Conservation (phyloP, 2,329 filamentous ascomycete species). For the Apiospora hydei region DNA sequence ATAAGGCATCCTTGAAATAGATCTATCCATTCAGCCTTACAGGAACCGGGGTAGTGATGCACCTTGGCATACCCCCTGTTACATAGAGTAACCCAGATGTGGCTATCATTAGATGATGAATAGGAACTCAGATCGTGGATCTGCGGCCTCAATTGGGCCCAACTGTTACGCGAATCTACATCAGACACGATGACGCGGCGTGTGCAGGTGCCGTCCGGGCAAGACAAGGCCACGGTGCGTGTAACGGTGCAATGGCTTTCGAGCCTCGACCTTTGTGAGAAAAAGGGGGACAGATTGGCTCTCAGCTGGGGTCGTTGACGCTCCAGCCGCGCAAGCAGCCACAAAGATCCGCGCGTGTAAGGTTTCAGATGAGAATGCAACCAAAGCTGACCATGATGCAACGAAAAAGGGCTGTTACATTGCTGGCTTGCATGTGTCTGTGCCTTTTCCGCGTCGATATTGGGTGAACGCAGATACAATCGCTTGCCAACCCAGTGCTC, state of each 20-base stretch:
- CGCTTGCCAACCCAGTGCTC: not conserved
- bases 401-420: not conserved
- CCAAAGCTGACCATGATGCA: not conserved
- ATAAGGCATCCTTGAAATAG: not conserved
- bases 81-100: not conserved
- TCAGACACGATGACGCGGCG: slow-evolving; percentile 8
- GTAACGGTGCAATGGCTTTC: not conserved
- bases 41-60: not conserved
- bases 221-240: not conserved
- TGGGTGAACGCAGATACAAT: not conserved
- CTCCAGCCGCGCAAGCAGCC: not conserved
- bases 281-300: not conserved
- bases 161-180: not conserved
- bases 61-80: not conserved
- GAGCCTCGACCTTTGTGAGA: not conserved
- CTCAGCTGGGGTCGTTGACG: not conserved
- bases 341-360: not conserved
- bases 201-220: not conserved
- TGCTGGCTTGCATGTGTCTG: not conserved
- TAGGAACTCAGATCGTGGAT: not conserved
- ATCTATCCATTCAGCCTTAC: not conserved
- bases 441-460: not conserved
- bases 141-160: not conserved
- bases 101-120: not conserved
- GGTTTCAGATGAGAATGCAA: not conserved